Evolutionary conservation across 768 basidiomycete genomes (phyloP), one percentile per base, ranked within the genome.

Genomic region (Candolleomyces aberdarensis): DNA sequence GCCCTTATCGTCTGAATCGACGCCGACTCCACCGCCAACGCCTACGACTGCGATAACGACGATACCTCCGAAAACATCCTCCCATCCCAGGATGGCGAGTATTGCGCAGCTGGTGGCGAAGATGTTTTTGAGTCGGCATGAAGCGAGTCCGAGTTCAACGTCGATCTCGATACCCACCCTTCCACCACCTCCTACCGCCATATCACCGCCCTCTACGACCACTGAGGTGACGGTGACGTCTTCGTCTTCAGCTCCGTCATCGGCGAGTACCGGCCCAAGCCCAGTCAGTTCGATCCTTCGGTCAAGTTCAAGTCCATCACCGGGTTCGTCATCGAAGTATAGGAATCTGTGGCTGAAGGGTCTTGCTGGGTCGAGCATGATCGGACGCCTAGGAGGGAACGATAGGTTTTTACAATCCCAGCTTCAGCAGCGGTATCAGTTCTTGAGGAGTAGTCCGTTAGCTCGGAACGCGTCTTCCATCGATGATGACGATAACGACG

Each of bases 91-190:
- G 52, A 69, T 74, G n/a, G 69, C 67, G 10, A 74, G 69, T 54
- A 75, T 77, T 69, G 70, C 69, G 20, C 74, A 77, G 56, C 67
- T 78, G 6, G 76, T 78, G 14, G 77, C 77, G 59, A 75, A 72
- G 59, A 78, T 78, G 77, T 67, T 78, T 22, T 64, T 78, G 29
- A 66, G 70, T 39, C 66, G 77, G 41, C 65, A 67, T 29, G 67
- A 71, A 20, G 57, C 64, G 51, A 63, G 22, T 57, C 61, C 41
- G 57, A 61, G 14, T 47, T 56, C 40, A 64, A 46, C 56, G 17
- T 65, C 62, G 26, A 62, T 26, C 26, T 26, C 26, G 26, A 26
- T 26, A 26, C 26, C 26, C 3, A 13, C 22, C 3, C 53, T 17
- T 3, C 13, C 11, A 17, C 55, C 36, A 36, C 31, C 53, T 54